Conservation (phyloP, 345 rosid genomes). For the Eucalyptus cloeziana region DNA sequence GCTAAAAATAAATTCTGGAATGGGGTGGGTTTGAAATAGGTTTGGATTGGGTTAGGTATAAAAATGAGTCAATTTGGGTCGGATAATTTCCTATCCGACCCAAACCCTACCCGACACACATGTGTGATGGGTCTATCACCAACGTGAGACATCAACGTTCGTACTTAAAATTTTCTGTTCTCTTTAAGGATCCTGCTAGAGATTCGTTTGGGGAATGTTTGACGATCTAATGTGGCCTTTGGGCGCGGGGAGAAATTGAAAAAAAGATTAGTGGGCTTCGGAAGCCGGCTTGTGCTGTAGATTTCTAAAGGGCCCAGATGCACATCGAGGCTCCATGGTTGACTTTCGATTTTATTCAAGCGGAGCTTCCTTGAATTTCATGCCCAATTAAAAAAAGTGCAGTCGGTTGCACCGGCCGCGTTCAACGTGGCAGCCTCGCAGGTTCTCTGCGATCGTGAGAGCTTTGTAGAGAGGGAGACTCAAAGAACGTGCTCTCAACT, state of each 20-base stretch:
- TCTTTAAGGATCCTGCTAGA: background rate
- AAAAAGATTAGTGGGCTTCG: background rate
- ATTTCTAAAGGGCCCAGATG: background rate
- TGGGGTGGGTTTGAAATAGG: background rate
- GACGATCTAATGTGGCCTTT: background rate
- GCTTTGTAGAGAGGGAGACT: background rate
- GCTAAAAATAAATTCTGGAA: no score
- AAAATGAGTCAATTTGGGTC: background rate
- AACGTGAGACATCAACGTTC: background rate
- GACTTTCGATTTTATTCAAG: background rate
- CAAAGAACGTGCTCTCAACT: conserved; percentile 1
- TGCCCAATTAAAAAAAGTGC: background rate
- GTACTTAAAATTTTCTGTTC: background rate
- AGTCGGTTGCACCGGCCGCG: background rate
- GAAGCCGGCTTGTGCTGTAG: background rate
- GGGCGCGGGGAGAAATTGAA: background rate
- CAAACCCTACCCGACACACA: background rate
- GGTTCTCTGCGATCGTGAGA: background rate
- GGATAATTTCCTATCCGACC: background rate
- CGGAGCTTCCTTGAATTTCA: background rate
- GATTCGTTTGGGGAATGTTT: background rate
- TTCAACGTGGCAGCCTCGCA: background rate
- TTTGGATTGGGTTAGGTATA: background rate
- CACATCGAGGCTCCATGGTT: background rate
- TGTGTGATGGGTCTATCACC: background rate